These are phyloP conservation scores for Gossypium rotundifolium DNA, from an alignment of 345 rosid species.

Conservation along the genomic window DNA sequence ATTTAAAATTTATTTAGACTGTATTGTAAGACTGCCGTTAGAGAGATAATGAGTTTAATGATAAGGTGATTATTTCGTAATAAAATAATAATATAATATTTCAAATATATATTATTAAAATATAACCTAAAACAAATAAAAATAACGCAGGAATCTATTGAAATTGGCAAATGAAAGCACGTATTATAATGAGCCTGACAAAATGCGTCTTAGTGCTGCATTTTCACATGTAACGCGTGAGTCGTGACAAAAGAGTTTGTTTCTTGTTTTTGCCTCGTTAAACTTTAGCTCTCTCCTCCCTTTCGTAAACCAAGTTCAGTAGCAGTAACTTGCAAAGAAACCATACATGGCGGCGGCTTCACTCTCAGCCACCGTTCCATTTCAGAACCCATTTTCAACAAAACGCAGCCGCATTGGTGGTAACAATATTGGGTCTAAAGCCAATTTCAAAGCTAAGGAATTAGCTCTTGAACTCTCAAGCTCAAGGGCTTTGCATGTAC, in stretches of 20 bases:
- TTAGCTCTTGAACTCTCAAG: conserved; percentile 6
- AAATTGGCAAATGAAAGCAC: background rate
- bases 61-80: too few species aligned
- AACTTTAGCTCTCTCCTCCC: background rate
- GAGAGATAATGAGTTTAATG: rapidly evolving
- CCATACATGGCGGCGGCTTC: conserved; percentile 20
- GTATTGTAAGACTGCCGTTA: rapidly evolving
- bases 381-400: conserved; percentile 7
- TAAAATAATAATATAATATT: too few species aligned
- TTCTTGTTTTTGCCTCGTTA: background rate
- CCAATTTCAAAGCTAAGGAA: background rate
- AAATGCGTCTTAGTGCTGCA: background rate
- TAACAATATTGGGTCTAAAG: background rate
- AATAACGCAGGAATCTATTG: too few species aligned
- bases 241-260: background rate
- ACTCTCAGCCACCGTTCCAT: background rate
- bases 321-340: background rate
- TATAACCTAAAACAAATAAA: too few species aligned
- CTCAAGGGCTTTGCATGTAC: conserved; percentile 4
- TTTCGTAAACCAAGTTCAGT: background rate
- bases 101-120: too few species aligned
- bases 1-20: too few species aligned
- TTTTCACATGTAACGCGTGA: background rate
- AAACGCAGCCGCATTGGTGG: background rate
- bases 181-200: too few species aligned